phyloP scores from a whole-genome alignment of 108 stramenopile species.

The Cylindrotheca closterium region DNA sequence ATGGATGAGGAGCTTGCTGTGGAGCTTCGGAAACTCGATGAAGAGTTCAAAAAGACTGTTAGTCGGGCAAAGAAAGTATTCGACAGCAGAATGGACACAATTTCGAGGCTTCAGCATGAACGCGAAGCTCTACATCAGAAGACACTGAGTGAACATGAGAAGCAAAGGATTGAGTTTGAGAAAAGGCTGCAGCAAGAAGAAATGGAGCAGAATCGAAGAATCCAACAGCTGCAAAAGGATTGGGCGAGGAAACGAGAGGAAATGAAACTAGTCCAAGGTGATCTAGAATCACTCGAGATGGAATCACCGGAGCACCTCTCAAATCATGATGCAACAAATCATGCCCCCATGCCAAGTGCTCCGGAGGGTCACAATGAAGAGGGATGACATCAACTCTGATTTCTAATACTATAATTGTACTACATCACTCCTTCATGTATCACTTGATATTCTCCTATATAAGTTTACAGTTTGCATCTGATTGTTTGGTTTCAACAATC shows the following conservation, averaged over 20 bases:
- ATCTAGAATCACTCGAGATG: slow-evolving; percentile 2
- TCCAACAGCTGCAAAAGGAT: slow-evolving; percentile 74
- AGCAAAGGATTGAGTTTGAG: slow-evolving; percentile 81
- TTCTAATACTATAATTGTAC: no score
- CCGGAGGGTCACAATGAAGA: no score
- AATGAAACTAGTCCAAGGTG: slow-evolving; percentile 5
- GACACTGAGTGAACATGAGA: slow-evolving; percentile 84
- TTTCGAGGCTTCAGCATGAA: slow-evolving; percentile 72
- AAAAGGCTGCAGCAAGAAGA: slow-evolving; percentile 80
- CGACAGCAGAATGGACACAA: slow-evolving; percentile 83
- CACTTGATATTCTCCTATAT: no score
- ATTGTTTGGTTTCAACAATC: no score
- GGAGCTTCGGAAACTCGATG: slow-evolving; percentile 68
- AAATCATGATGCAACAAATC: no score
- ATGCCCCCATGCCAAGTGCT: no score
- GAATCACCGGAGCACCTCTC: not conserved
- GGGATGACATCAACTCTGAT: no score
- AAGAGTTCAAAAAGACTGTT: slow-evolving; percentile 79
- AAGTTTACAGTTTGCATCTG: no score
- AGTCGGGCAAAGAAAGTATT: slow-evolving; percentile 81
- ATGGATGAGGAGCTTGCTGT: slow-evolving; percentile 48
- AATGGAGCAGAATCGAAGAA: slow-evolving; percentile 72
- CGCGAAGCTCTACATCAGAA: slow-evolving; percentile 83
- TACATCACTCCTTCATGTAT: no score
- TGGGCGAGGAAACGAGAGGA: slow-evolving; percentile 43